Evolutionary conservation across 345 rosid genomes (phyloP).

Genomic region (Lepidium africanum): DNA sequence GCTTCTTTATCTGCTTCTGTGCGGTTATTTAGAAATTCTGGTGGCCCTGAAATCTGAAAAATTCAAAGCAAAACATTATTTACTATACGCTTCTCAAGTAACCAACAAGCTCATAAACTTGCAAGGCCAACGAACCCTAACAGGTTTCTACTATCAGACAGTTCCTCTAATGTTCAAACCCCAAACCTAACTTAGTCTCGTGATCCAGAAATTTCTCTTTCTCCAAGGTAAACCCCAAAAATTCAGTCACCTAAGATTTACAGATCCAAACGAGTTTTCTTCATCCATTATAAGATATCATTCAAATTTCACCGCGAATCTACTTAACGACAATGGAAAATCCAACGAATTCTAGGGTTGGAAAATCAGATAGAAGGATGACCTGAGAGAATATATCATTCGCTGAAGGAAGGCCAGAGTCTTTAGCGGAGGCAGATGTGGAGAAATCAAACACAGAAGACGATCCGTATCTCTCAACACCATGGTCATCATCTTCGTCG

Average conservation of each 20-base stretch:
- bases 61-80: constrained; percentile 3
- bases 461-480: constrained; percentile 28
- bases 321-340: background rate
- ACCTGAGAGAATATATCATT: constrained; percentile 81
- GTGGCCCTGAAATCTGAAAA: constrained; percentile 79
- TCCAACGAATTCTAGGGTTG: background rate
- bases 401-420: constrained; percentile 79
- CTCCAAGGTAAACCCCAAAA: background rate
- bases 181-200: background rate
- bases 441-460: constrained; percentile 40
- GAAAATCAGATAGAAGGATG: background rate
- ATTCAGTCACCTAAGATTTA: background rate
- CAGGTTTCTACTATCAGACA: background rate
- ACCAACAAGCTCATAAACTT: background rate
- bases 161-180: background rate
- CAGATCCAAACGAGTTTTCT: background rate
- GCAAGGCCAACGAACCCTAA: background rate
- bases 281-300: background rate
- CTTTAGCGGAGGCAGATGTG: constrained; percentile 23
- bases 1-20: constrained; percentile 53
- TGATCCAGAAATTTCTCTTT: background rate
- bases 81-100: background rate
- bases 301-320: background rate
- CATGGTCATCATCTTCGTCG: constrained; percentile 31
- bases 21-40: constrained; percentile 66